Evolutionary conservation across 169 alveolate species (phyloP).

Genomic region (Cryptosporidium viatorum): DNA sequence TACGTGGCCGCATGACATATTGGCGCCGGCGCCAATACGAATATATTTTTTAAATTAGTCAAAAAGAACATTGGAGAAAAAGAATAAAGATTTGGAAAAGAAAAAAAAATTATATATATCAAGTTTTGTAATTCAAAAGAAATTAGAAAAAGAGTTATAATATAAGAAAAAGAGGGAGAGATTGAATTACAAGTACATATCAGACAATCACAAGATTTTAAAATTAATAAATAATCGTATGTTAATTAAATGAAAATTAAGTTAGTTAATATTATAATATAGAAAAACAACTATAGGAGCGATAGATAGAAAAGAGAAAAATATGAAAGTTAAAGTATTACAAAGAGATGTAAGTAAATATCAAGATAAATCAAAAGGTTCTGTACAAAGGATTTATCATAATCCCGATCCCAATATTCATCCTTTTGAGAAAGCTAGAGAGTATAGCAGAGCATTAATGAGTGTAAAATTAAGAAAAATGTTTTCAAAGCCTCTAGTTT

Average conservation of each 20-base stretch:
- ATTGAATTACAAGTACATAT: background rate
- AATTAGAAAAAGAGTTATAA: background rate
- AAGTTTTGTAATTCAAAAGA: background rate
- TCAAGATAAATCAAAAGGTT: conserved; percentile 73
- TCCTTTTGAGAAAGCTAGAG: conserved; percentile 92
- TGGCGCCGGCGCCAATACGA: conserved; percentile 31
- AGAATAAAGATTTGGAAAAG: background rate
- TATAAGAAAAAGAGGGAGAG: background rate
- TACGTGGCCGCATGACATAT: background rate
- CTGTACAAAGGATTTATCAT: conserved; percentile 74
- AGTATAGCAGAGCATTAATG: conserved; percentile 94
- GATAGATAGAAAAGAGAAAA: background rate
- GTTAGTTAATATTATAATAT: background rate
- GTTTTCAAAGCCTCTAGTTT: conserved; percentile 97
- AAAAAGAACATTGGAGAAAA: background rate
- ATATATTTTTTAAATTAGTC: background rate
- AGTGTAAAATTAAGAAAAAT: conserved; percentile 96
- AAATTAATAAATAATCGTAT: background rate
- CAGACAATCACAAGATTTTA: background rate
- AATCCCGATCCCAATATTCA: conserved; percentile 89
- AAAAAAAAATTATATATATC: background rate
- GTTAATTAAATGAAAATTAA: background rate
- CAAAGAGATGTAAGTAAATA: conserved; percentile 81
- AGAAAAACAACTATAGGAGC: background rate
- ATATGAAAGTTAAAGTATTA: conserved; percentile 80